Conservation (phyloP, 2,329 filamentous ascomycete species). For the Diaporthe helianthi region DNA sequence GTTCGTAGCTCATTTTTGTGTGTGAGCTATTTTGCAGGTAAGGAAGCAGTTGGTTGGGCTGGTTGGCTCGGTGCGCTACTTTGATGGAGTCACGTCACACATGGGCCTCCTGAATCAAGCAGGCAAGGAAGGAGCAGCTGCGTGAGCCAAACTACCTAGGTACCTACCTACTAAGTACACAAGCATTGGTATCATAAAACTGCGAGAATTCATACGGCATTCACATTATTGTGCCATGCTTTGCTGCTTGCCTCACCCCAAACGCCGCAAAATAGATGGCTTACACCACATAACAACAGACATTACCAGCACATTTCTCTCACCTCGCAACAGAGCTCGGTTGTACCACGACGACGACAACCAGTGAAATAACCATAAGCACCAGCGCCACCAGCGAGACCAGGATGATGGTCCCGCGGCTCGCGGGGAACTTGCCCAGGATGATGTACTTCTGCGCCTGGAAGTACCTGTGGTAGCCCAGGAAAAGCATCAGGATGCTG, state of each 20-base stretch:
- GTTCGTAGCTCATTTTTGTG: background rate
- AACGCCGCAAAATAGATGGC: background rate
- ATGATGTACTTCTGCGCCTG: constrained; percentile 82
- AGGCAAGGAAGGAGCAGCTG: background rate
- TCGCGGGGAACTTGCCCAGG: constrained; percentile 64
- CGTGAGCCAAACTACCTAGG: background rate
- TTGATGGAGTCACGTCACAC: constrained; percentile 3
- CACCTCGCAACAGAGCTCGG: background rate
- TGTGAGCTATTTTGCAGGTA: background rate
- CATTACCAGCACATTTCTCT: background rate
- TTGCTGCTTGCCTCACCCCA: background rate
- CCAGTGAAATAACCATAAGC: constrained; percentile 65
- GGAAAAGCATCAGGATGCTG: constrained; percentile 74
- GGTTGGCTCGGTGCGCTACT: background rate
- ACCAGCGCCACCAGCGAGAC: constrained; percentile 70
- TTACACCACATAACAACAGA: background rate
- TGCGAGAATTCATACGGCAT: constrained; percentile 10
- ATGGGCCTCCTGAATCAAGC: constrained; percentile 16
- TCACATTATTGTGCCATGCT: background rate
- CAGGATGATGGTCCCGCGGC: constrained; percentile 70
- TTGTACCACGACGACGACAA: constrained; percentile 28
- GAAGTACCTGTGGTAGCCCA: constrained; percentile 82
- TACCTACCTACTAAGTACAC: no score
- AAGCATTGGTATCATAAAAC: background rate
- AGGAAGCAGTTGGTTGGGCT: no score